Percentiles rank a stretch among this genome's conserved stretches.
Evolutionary conservation across 371 early-diverging fungal genomes (phyloP).

Genomic region (Lichtheimia ramosa): DNA sequence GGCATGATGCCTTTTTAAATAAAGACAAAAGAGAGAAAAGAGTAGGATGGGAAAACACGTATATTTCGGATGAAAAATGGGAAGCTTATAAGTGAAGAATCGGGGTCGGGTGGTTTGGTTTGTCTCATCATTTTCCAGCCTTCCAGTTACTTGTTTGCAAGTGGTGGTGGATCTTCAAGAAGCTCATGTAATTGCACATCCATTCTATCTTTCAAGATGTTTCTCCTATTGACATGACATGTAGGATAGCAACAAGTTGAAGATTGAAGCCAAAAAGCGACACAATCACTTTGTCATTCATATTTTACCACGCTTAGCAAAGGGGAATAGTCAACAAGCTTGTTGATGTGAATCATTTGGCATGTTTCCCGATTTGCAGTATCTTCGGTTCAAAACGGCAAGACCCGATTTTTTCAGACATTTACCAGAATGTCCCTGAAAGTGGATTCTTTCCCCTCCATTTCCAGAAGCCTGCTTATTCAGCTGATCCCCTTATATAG

Average conservation of each 20-base stretch:
- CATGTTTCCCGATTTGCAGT: constrained; percentile 7
- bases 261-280: not conserved
- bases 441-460: no score
- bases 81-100: not conserved
- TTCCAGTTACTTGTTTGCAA: no score
- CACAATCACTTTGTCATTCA: no score
- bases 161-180: constrained; percentile 1
- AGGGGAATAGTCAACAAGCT: not conserved
- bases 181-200: not conserved
- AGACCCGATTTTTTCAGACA: constrained; percentile 5
- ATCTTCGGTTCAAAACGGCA: not conserved
- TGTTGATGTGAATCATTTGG: constrained; percentile 4
- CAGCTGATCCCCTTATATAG: no score
- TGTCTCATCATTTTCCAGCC: not conserved
- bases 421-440: constrained; percentile 1
- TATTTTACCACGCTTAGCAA: constrained; percentile 2
- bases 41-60: not conserved
- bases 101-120: not conserved
- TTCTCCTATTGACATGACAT: not conserved
- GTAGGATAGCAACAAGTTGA: not conserved
- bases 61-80: not conserved
- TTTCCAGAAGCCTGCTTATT: no score
- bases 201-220: not conserved
- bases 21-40: not conserved
- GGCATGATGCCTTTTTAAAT: constrained; percentile 1